Conservation (phyloP, 129 eudicot species). For the carrot (Daucus carota) region DH1_v3.0 NC_030381.2:27594001-27594500, state of each 20-base stretch:
- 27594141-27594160: not conserved
- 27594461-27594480: not conserved
- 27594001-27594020: not conserved
- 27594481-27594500: not conserved
- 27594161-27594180: too few species aligned
- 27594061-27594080: not conserved
- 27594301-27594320: not conserved
- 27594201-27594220: not conserved
- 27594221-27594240: not conserved
- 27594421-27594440: conserved; percentile 46
- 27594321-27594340: not conserved
- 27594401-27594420: conserved; percentile 85
- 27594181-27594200: not conserved
- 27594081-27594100: not conserved
- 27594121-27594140: not conserved
- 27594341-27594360: conserved; percentile 80
- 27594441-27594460: not conserved
- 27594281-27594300: not conserved
- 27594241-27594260: not conserved
- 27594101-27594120: not conserved
- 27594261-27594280: not conserved
- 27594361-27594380: conserved; percentile 95
- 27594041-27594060: not conserved
- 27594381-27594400: conserved; percentile 98
- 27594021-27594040: not conserved